phyloP scores from a whole-genome alignment of 2,329 filamentous ascomycete genomes.

The Didymella sp. region DNA sequence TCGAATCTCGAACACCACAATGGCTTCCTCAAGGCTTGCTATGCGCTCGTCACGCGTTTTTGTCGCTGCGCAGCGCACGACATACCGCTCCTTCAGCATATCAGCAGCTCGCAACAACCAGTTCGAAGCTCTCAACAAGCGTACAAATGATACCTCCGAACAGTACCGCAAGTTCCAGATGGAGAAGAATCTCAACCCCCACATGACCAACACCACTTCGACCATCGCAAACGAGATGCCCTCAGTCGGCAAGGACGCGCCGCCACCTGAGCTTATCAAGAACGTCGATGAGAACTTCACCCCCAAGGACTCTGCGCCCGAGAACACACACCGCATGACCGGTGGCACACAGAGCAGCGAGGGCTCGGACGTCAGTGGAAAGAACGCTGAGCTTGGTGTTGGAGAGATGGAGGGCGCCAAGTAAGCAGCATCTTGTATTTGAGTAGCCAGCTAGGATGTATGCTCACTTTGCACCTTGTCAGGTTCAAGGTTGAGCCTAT shows the following conservation, averaged over 20 bases:
- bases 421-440: slow-evolving; percentile 63
- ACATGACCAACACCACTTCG: slow-evolving; percentile 69
- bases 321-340: slow-evolving; percentile 70
- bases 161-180: slow-evolving; percentile 64
- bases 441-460: slow-evolving; percentile 78
- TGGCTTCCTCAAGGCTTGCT: slow-evolving; percentile 57
- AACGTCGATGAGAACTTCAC: slow-evolving; percentile 63
- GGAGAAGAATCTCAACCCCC: slow-evolving; percentile 65
- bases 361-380: slow-evolving; percentile 41
- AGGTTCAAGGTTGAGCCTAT: slow-evolving; percentile 88
- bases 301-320: slow-evolving; percentile 66
- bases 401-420: slow-evolving; percentile 56
- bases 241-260: slow-evolving; percentile 61
- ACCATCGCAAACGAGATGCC: slow-evolving; percentile 70
- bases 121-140: slow-evolving; percentile 56
- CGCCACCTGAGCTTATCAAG: slow-evolving; percentile 67
- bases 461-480: slow-evolving; percentile 57
- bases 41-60: slow-evolving; percentile 55
- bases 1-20: slow-evolving; percentile 33
- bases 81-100: slow-evolving; percentile 49
- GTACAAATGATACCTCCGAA: slow-evolving; percentile 60
- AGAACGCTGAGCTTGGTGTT: slow-evolving; percentile 37
- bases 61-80: slow-evolving; percentile 44
- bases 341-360: slow-evolving; percentile 65
- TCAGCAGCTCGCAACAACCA: slow-evolving; percentile 45